Evolutionary conservation across 2,329 filamentous ascomycete species (phyloP), one percentile per base, ranked within the genome.

Genomic region (Venturia carpophila): DNA sequence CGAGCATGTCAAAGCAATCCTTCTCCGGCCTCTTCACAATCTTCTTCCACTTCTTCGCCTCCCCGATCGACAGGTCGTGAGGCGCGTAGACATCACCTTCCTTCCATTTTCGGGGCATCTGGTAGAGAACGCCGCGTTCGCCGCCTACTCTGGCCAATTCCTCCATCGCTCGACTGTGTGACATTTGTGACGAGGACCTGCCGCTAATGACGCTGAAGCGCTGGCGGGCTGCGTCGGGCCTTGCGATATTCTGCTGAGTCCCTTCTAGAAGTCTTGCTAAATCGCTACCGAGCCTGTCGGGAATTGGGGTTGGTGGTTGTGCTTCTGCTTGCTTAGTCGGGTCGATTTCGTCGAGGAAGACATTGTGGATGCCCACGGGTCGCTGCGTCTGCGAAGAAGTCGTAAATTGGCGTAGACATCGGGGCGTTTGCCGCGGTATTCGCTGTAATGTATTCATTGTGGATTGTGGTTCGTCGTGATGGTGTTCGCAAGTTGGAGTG

Each of bases 21-120:
- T 74, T 69, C 65, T 73, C 80, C 49, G 81, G 78, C 67, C 83
- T 83, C 68, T 75, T 77, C 65, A 79, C 76, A 69, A 77, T 78
- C 73, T 78, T 81, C 75, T 83, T 86, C 88, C 89, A 96, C 80
- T 96, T 96, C 73, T 78, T 78, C 85, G 90, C 88, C 83, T 97
- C 92, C 43, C 80, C 78, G 30, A 86, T 82, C 65, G 85, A 88
- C 73, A 99, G 76, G 77, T 99, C 94, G 73, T 92, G 90, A 42
- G 94, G 94, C 67, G 92, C 84, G 78, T 97, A 97, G 63, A 97
- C 83, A 73, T 97, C 92, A 70, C 94, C 94, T 0, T 79, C 71
- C 71, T 82, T 80, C 88, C 89, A 97, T 49, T 83, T 81, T 60
- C 92, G 87, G 43, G 84, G 82, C 76, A 87, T 82, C 75, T 90